Percentiles rank a stretch among this genome's conserved stretches.
phyloP scores from a whole-genome alignment of 1,284 basidiomycete genomes.

The Meira miltonrushii region DNA sequence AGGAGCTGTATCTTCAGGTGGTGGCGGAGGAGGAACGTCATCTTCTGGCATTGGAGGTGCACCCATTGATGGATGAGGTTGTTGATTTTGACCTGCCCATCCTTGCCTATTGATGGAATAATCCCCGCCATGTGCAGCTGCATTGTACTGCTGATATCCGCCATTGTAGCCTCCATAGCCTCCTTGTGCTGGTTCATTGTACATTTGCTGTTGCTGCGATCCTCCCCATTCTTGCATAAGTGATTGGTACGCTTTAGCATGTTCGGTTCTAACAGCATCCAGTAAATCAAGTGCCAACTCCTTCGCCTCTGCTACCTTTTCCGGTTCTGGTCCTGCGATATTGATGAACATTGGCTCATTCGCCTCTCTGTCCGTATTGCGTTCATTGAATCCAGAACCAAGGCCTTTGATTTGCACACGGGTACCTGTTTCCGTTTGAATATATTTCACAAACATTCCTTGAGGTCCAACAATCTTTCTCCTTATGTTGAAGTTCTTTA shows the following conservation, averaged over 20 bases:
- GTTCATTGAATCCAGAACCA: slow-evolving; percentile 91
- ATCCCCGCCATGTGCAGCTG: no score
- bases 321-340: slow-evolving; percentile 42
- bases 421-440: slow-evolving; percentile 90
- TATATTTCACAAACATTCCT: slow-evolving; percentile 91
- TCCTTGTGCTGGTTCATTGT: slow-evolving; percentile 1
- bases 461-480: slow-evolving; percentile 91
- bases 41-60: slow-evolving; percentile 25
- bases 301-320: slow-evolving; percentile 37
- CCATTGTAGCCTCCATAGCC: slow-evolving; percentile 15
- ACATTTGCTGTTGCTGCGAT: slow-evolving; percentile 1
- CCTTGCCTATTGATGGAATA: neutral
- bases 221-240: slow-evolving; percentile 2
- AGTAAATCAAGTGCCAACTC: slow-evolving; percentile 41
- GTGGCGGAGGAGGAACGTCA: slow-evolving; percentile 30
- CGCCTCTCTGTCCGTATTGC: slow-evolving; percentile 82
- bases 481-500: slow-evolving; percentile 93
- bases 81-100: slow-evolving; percentile 14
- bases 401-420: slow-evolving; percentile 96
- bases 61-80: slow-evolving; percentile 15
- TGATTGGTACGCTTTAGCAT: slow-evolving; percentile 38
- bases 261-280: slow-evolving; percentile 43
- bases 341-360: slow-evolving; percentile 78
- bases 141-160: neutral
- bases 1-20: slow-evolving; percentile 22